These are phyloP conservation scores for Vitis labrusca DNA, from an alignment of 164 flowering plant genomes.

Conservation along the genomic window DNA sequence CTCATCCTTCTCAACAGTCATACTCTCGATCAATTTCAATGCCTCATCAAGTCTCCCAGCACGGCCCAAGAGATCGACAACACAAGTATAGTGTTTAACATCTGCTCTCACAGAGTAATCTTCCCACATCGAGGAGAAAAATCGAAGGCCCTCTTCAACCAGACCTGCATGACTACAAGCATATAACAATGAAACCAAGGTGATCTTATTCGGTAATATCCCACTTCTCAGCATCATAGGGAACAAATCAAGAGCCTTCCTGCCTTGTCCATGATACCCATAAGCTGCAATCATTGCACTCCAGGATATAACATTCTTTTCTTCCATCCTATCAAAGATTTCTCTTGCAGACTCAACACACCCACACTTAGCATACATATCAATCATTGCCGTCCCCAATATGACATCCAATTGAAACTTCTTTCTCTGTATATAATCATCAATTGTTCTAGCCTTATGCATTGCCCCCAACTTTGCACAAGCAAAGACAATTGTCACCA, in stretches of 20 bases:
- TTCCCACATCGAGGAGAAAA: conserved; percentile 39
- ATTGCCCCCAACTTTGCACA: conserved; percentile 61
- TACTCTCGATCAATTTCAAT: conserved; percentile 34
- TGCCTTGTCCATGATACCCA: conserved; percentile 56
- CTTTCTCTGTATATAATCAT: conserved; percentile 32
- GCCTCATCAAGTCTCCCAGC: conserved; percentile 61
- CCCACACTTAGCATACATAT: conserved; percentile 70
- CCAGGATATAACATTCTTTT: conserved; percentile 56
- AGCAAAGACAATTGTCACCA: conserved; percentile 57
- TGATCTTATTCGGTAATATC: conserved; percentile 43
- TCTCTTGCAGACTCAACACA: conserved; percentile 41
- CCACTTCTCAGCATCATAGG: conserved; percentile 44
- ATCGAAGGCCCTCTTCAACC: conserved; percentile 47
- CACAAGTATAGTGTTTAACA: conserved; percentile 59
- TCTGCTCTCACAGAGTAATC: conserved; percentile 35
- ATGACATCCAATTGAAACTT: conserved; percentile 37
- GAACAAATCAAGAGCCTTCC: conserved; percentile 48
- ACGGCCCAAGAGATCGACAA: conserved; percentile 66
- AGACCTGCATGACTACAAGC: conserved; percentile 65
- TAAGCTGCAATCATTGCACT: conserved; percentile 66
- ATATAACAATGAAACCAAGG: conserved; percentile 45
- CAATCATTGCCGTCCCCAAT: conserved; percentile 56
- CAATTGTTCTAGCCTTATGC: conserved; percentile 41
- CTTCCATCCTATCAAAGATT: conserved; percentile 45
- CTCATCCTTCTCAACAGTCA: conserved; percentile 42